Evolutionary conservation across 495 filamentous ascomycete genomes (phyloP), one percentile per base, ranked within the genome.

Genomic region (Cercophora scortea): DNA sequence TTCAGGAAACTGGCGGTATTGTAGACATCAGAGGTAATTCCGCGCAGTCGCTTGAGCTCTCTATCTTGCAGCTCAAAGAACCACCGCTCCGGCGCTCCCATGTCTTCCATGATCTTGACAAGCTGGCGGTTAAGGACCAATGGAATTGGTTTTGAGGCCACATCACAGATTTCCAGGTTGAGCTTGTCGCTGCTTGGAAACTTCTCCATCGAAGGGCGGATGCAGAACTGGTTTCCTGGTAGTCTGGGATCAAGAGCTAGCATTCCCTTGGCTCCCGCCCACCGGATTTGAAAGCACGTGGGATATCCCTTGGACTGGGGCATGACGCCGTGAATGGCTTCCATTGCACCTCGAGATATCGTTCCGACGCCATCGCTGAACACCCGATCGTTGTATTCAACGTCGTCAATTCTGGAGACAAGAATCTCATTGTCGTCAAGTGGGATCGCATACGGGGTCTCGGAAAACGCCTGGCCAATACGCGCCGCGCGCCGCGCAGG

Each of bases 71-170:
- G 70, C 0, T 74, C 52, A 9, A 85, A 63, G 58, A 94, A 89
- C 57, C 77, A 79, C 0, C 68, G 35, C 7, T 63, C 57, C 0
- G 71, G 61, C 0, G 87, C 81, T 7, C 57, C 58, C 71, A 79
- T 74, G 57, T 93, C 89, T 57, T 95, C 89, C 33, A 94, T 61
- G 32, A 92, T 87, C 62, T 94, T 92, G 60, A 95, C 88, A 36
- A 88, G 64, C 46, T 86, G 86, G 1, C 82, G 80, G 60, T 92
- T 91, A 3, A 95, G 76, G 38, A 81, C 77, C 57, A 88, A 71
- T 0, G 82, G 79, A 12, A 91, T 74, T 0, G 84, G 84, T 41
- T 73, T 79, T 18, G 76, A 79, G 3, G 78, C 79, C 39, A 79
- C 71, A 41, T 82, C 85, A 59, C 89, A 93, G 50, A 95, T 88